Evolutionary conservation across 2,329 filamentous ascomycete species (phyloP).

Genomic region (Cladosporium halotolerans): DNA sequence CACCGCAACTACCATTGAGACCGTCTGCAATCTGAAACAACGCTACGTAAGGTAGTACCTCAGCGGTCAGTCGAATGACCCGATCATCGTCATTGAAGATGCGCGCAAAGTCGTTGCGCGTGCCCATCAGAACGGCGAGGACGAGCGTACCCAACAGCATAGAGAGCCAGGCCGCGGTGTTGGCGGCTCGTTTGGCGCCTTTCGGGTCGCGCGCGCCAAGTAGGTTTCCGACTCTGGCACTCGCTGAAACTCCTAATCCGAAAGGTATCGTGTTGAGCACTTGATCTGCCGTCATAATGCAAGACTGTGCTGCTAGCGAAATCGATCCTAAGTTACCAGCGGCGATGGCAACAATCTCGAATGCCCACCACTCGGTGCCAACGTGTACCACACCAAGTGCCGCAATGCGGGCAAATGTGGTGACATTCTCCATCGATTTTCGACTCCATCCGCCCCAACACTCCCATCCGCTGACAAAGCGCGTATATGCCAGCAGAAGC

Average conservation of each 20-base stretch:
- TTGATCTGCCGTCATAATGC: slow-evolving; percentile 86
- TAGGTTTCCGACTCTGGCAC: slow-evolving; percentile 70
- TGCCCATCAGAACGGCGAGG: slow-evolving; percentile 61
- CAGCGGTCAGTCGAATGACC: slow-evolving; percentile 65
- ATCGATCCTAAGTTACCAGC: slow-evolving; percentile 74
- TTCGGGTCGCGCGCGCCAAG: slow-evolving; percentile 61
- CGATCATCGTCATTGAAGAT: slow-evolving; percentile 74
- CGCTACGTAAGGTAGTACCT: slow-evolving; percentile 79
- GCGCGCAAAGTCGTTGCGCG: slow-evolving; percentile 65
- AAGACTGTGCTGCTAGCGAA: slow-evolving; percentile 72
- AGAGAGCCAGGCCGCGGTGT: slow-evolving; percentile 67
- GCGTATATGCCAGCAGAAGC: slow-evolving; percentile 66
- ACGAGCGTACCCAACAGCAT: slow-evolving; percentile 63
- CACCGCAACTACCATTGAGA: slow-evolving; percentile 77
- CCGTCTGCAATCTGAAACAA: slow-evolving; percentile 88
- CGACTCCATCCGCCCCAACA: slow-evolving; percentile 73
- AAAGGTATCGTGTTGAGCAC: slow-evolving; percentile 75
- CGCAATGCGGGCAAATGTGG: slow-evolving; percentile 67
- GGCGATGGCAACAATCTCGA: slow-evolving; percentile 80
- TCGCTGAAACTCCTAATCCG: slow-evolving; percentile 75
- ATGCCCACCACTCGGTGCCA: slow-evolving; percentile 88
- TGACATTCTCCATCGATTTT: slow-evolving; percentile 59
- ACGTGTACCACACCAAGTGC: slow-evolving; percentile 74
- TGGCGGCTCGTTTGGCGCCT: slow-evolving; percentile 65
- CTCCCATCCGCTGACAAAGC: slow-evolving; percentile 62